Evolutionary conservation across 2,329 filamentous ascomycete species (phyloP).

Genomic region (Myriosclerotinia scirpicola): DNA sequence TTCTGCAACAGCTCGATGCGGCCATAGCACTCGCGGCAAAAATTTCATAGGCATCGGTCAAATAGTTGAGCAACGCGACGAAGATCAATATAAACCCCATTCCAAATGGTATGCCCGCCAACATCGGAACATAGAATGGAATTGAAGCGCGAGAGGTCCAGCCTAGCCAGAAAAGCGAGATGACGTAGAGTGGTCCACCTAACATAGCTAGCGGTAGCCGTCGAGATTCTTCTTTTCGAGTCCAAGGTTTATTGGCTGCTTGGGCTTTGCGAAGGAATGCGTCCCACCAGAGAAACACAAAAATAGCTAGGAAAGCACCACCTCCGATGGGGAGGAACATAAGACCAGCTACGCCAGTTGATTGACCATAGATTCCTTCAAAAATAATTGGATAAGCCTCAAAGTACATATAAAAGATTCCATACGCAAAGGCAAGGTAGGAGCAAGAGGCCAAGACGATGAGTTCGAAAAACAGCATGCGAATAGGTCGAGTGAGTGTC

Average conservation of each 20-base stretch:
- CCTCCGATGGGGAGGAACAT: conserved; percentile 57
- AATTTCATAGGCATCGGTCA: conserved; percentile 56
- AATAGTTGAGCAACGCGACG: conserved; percentile 60
- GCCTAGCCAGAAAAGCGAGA: conserved; percentile 59
- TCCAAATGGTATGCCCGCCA: conserved; percentile 57
- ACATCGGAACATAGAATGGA: conserved; percentile 56
- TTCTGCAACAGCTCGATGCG: conserved; percentile 43
- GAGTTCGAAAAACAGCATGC: conserved; percentile 60
- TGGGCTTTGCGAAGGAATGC: conserved; percentile 52
- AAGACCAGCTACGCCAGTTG: conserved; percentile 56
- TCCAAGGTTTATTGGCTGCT: conserved; percentile 48
- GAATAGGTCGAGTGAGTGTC: conserved; percentile 59
- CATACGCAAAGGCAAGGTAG: conserved; percentile 62
- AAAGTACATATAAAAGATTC: conserved; percentile 63
- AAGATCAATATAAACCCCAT: conserved; percentile 55
- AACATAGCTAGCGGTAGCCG: conserved; percentile 50
- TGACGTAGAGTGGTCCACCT: conserved; percentile 46
- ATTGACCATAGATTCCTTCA: conserved; percentile 58
- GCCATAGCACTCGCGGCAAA: conserved; percentile 58
- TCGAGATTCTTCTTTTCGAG: conserved; percentile 52
- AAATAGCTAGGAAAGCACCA: conserved; percentile 53
- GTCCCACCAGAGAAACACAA: conserved; percentile 52
- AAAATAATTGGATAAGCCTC: conserved; percentile 67
- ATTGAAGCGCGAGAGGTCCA: conserved; percentile 55
- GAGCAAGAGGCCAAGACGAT: conserved; percentile 62